phyloP scores from a whole-genome alignment of 805 yeast genomes.

The Pichia kluyveri region DNA sequence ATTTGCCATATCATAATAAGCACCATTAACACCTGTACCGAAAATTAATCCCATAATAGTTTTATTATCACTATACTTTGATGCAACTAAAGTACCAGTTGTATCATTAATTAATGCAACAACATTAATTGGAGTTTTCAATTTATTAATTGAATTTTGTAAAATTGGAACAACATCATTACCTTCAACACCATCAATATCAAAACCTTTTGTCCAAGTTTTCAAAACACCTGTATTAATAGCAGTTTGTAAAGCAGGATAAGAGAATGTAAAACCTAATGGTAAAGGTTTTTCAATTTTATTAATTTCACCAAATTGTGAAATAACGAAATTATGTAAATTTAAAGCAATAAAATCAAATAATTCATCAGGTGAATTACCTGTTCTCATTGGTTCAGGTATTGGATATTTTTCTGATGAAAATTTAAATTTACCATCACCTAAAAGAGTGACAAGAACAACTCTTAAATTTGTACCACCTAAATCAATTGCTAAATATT shows the following conservation, averaged over 20 bases:
- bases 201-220: conserved; percentile 98
- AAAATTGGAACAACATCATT: conserved; percentile 89
- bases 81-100: conserved; percentile 94
- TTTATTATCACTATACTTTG: conserved; percentile 81
- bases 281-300: conserved; percentile 50
- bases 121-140: conserved; percentile 69
- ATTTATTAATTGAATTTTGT: conserved; percentile 59
- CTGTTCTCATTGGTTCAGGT: conserved; percentile 72
- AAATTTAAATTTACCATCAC: conserved; percentile 77
- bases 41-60: conserved; percentile 92
- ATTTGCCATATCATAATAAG: conserved; percentile 71
- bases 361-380: conserved; percentile 55
- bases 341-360: conserved; percentile 84
- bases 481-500: conserved; percentile 85
- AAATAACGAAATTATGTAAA: conserved; percentile 54
- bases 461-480: conserved; percentile 97
- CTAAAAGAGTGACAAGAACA: conserved; percentile 76
- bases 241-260: conserved; percentile 76
- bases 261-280: conserved; percentile 91
- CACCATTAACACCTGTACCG: conserved; percentile 98
- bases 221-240: conserved; percentile 83
- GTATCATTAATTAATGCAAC: conserved; percentile 95
- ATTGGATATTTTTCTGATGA: conserved; percentile 79
- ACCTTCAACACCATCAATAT: conserved; percentile 88
- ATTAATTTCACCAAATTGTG: conserved; percentile 51